Evolutionary conservation across 768 basidiomycete genomes (phyloP).

Genomic region (Phylloporus scabripes): DNA sequence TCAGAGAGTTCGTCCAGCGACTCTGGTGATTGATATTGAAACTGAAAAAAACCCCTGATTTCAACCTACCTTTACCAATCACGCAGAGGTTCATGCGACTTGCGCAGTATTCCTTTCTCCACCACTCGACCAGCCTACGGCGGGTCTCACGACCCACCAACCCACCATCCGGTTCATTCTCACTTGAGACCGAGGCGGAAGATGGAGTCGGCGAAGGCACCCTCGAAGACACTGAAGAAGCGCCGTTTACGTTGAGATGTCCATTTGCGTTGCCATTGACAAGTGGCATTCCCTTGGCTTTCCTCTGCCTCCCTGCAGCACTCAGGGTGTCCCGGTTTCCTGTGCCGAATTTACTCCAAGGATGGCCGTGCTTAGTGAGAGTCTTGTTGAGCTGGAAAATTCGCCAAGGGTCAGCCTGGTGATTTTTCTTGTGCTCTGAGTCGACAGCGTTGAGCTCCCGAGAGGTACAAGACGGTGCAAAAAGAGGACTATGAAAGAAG

Average conservation of each 20-base stretch:
- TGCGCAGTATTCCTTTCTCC: conserved; percentile 75
- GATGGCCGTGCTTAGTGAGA: conserved; percentile 71
- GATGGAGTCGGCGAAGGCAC: conserved; percentile 58
- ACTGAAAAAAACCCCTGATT: background rate
- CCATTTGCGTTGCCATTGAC: conserved; percentile 22
- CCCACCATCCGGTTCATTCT: conserved; percentile 70
- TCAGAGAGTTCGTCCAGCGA: conserved; percentile 66
- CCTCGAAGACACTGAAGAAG: conserved; percentile 49
- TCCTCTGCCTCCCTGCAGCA: conserved; percentile 52
- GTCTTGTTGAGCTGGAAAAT: conserved; percentile 92
- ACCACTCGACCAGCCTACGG: conserved; percentile 79
- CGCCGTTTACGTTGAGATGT: conserved; percentile 14
- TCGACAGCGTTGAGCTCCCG: conserved; percentile 95
- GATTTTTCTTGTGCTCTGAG: conserved; percentile 96
- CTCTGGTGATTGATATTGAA: conserved; percentile 39
- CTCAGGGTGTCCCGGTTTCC: conserved; percentile 75
- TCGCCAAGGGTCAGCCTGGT: conserved; percentile 87
- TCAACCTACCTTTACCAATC: conserved; percentile 62
- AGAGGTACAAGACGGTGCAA: conserved; percentile 75
- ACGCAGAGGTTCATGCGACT: conserved; percentile 77
- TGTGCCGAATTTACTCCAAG: conserved; percentile 89
- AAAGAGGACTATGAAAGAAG: conserved; percentile 94
- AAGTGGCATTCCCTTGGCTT: conserved; percentile 42
- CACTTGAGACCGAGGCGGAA: conserved; percentile 45
- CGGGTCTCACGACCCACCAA: conserved; percentile 74